phyloP scores from a whole-genome alignment of 73 alveolate genomes.

The Urostyla sp. region DNA sequence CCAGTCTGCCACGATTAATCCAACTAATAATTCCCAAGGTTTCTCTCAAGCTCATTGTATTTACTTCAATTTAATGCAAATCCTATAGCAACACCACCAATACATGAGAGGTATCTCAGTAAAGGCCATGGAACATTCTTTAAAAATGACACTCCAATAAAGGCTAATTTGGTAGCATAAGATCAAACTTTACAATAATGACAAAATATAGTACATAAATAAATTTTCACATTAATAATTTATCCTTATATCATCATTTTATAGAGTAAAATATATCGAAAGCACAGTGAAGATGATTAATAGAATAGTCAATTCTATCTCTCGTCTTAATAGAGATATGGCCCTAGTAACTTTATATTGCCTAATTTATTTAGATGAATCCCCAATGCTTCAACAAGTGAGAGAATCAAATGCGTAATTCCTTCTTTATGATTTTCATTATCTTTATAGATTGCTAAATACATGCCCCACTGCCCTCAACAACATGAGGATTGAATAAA shows the following conservation, averaged over 20 bases:
- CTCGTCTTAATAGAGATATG: too few relatives aligned
- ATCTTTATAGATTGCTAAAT: slow-evolving; percentile 11
- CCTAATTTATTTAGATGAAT: background rate
- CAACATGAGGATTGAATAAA: slow-evolving; percentile 26
- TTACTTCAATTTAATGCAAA: background rate
- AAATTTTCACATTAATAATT: background rate
- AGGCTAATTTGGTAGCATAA: background rate
- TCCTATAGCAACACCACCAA: slow-evolving; percentile 39
- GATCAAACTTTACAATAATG: background rate
- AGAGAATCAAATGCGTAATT: background rate
- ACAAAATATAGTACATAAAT: background rate
- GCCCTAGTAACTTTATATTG: too few relatives aligned
- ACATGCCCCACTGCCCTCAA: background rate
- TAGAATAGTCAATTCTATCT: background rate
- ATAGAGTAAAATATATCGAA: background rate
- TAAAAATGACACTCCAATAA: background rate
- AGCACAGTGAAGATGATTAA: background rate
- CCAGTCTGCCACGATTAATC: too few relatives aligned
- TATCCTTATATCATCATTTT: slow-evolving; percentile 15
- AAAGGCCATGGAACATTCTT: slow-evolving; percentile 23
- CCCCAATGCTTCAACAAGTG: slow-evolving; percentile 21
- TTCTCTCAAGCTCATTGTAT: background rate
- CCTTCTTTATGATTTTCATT: background rate
- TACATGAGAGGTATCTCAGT: slow-evolving; percentile 25
- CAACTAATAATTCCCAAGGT: background rate